phyloP scores from a whole-genome alignment of 768 basidiomycete species.

The Mycena epipterygia region DNA sequence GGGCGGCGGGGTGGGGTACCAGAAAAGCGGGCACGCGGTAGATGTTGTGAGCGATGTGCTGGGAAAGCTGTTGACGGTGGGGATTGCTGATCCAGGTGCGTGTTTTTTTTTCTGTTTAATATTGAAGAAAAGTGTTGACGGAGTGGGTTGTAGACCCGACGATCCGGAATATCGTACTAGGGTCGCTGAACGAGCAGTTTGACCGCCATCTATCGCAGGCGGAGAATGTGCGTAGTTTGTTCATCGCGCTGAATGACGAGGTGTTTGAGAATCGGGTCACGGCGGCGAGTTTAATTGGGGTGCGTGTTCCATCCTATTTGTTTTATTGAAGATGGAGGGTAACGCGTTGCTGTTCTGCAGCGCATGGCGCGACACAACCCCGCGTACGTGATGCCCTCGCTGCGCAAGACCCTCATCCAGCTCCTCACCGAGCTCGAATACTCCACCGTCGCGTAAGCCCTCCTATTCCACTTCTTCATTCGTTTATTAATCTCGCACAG shows the following conservation, averaged over 20 bases:
- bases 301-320: background rate
- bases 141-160: constrained; percentile 15
- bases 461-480: background rate
- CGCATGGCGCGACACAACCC: constrained; percentile 96
- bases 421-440: constrained; percentile 97
- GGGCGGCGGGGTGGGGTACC: constrained; percentile 72
- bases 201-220: constrained; percentile 98
- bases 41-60: constrained; percentile 97
- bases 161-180: constrained; percentile 52
- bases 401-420: constrained; percentile 96
- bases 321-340: background rate
- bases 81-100: constrained; percentile 94
- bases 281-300: constrained; percentile 90
- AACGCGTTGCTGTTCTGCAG: background rate
- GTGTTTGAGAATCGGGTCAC: constrained; percentile 93
- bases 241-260: constrained; percentile 98
- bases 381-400: constrained; percentile 99
- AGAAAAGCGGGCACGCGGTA: constrained; percentile 96
- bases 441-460: constrained; percentile 78
- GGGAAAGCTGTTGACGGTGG: constrained; percentile 94
- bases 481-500: constrained; percentile 51
- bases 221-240: constrained; percentile 98
- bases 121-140: background rate
- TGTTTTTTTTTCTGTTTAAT: constrained; percentile 20
- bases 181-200: constrained; percentile 88